Base-by-base conservation (phyloP, 495 filamentous ascomycete species). In the Lophiotrema nucula region DNA sequence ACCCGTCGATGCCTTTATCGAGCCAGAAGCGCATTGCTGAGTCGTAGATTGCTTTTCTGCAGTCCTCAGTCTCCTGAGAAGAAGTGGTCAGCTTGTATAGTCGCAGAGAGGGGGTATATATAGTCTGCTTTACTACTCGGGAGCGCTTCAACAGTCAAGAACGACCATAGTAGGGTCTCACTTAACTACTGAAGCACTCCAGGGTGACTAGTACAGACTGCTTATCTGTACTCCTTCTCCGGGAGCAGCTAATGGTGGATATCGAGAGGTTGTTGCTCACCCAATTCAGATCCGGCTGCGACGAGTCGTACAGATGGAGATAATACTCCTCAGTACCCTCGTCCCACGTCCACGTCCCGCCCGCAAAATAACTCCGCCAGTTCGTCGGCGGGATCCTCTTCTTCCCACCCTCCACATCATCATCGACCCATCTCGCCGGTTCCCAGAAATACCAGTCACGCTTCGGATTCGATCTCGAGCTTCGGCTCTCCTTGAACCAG, bases 221-320 rank as follows among this genome's bases (percentile, higher is more conserved):
- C n/a, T n/a, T n/a, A n/a, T n/a, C n/a, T n/a, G n/a, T n/a, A n/a
- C n/a, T n/a, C n/a, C n/a, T n/a, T n/a, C n/a, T n/a, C n/a, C n/a
- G n/a, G n/a, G n/a, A n/a, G n/a, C n/a, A n/a, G n/a, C n/a, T n/a
- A n/a, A n/a, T n/a, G n/a, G n/a, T n/a, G n/a, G n/a, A n/a, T n/a
- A n/a, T n/a, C n/a, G n/a, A n/a, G n/a, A n/a, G n/a, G n/a, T n/a
- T n/a, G n/a, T n/a, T n/a, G n/a, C n/a, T n/a, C n/a, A n/a, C 69
- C 68, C 68, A 73, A 48, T 73, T 73, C n/a, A 73, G 54, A 47
- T 73, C 71, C 0, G 71, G 71, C 51, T 73, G 71, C 25, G 63
- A 57, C 13, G 54, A 38, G n/a, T 43, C 48, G 65, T 63, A 73
- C 12, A 73, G 59, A 43, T 70, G 64, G 10, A 73, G 67, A 44